Evolutionary conservation across 108 stramenopile species (phyloP), one percentile per base, ranked within the genome.

Genomic region (Cyclotella distinguenda): DNA sequence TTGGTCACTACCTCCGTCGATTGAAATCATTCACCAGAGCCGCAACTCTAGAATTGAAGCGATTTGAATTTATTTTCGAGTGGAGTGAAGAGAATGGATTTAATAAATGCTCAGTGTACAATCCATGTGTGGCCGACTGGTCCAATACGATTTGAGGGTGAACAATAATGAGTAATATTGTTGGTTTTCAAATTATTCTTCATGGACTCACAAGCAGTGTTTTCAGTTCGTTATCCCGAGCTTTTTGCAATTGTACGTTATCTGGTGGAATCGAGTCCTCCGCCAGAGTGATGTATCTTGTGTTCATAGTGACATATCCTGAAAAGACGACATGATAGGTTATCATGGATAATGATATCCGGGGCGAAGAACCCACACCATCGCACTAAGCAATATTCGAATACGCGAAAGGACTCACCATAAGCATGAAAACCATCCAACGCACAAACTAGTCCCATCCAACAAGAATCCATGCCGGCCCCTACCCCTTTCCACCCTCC

Each of bases 291-390:
- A 74, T 44, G 49, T 74, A 74, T 28, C 43, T 60, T 4, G 33
- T 23, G 56, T 74, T 74, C 13, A 66, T 74, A 16, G 73, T 74
- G 34, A 65, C 65, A 43, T 74, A 74, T 35, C 60, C 69, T 70
- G 32, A 21, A 30, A 54, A 11, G 30, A 43, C 5, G 33, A 25
- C 1, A 23, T 44, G 25, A 45, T 4, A 3, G 30, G 6, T 38
- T 8, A 38, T 38, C 10, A 38, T 38, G 12, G 12, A 38, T 38
- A 10, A 10, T 38, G 12, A 38, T 38, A 38, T 10, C 8, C 38
- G 10, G 38, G 8, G 12, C 8, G 38, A 38, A 12, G 10, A 10
- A 38, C 10, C 8, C 8, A 38, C 12, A 8, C 38, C 8, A 38
- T 10, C 38, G 12, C 10, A 8, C 38, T 38, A 8, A 38, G 12